Base-by-base conservation (phyloP, 108 stramenopile genomes). In the Cyclotella atomus region DNA sequence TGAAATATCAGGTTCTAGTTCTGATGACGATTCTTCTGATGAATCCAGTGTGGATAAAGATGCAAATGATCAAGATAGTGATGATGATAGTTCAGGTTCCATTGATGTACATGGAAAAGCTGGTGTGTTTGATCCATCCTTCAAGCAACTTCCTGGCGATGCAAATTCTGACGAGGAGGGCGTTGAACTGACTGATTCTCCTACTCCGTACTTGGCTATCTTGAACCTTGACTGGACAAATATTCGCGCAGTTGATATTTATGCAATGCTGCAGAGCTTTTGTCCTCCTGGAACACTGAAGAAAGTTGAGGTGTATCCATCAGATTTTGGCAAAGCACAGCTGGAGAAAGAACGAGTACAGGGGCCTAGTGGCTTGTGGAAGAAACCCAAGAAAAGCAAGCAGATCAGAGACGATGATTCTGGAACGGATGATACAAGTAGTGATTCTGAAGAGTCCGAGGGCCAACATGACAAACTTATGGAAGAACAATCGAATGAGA, bases 161-260 rank as follows among this genome's bases (percentile, higher is more conserved):
- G 80, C 75, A 28, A 63, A 79, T 23, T 76, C 87, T 29, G 78
- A 87, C 0, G 81, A 82, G 27, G 80, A 81, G 17, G 76, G 79
- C 34, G 81, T 83, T 10, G 86, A 91, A 59, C 50, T 83, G 0
- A 88, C 91, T 8, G 61, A 73, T 27, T 90, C 83, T 2, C 68
- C 71, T 4, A 87, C 93, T 8, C 88, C 82, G 0, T 91, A 85
- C 43, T 70, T 98, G 56, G 94, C 94, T 17, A 83, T 96, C 19
- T 74, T 81, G 34, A 97, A 96, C 78, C 76, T 93, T 70, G 97
- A 98, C 81, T 98, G 97, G 97, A 82, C 88, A 27, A 71, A 95
- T 70, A 76, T 97, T 17, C 90, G 93, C 34, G 96, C 97, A 9
- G 85, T 87, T 25, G 97, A 98, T 82, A 66, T 98, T 0, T 94